Conservation (phyloP, 2,329 filamentous ascomycete genomes). For the Ophiostoma sp. region DNA sequence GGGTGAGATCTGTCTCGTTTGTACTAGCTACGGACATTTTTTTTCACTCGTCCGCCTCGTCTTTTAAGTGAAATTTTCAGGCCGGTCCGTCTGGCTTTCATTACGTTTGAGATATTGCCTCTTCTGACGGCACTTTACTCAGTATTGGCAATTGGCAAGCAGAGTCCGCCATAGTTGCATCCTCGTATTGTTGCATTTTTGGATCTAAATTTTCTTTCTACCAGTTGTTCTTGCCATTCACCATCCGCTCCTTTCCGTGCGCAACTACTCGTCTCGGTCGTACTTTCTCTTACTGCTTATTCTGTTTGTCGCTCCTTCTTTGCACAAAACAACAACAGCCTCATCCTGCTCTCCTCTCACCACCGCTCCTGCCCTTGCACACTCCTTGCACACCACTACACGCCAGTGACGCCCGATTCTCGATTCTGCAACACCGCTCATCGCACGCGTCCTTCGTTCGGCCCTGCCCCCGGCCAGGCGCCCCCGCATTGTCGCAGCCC, state of each 20-base stretch:
- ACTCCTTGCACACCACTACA: not conserved
- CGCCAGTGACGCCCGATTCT: constrained; percentile 1
- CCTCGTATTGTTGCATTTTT: constrained; percentile 10
- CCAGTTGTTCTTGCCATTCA: not conserved
- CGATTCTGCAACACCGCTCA: constrained; percentile 4
- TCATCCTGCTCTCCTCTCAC: not conserved
- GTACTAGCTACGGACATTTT: not conserved
- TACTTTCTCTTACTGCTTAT: not conserved
- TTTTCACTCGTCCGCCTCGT: not conserved
- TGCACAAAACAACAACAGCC: not conserved
- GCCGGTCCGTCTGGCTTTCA: constrained; percentile 14
- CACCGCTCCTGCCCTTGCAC: not conserved
- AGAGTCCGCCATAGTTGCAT: not conserved
- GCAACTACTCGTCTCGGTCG: not conserved
- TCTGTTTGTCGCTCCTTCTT: not conserved
- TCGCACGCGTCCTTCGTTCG: not conserved
- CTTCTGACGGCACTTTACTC: not conserved
- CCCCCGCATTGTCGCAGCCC: constrained; percentile 27
- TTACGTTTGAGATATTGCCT: constrained; percentile 14
- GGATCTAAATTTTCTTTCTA: not conserved
- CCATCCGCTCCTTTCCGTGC: not conserved
- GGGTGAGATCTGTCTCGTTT: not conserved
- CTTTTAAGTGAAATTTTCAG: not conserved
- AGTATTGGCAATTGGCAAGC: not conserved
- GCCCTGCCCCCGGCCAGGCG: not conserved